phyloP scores from a whole-genome alignment of 139 green algal species.

The Limnomonas spitsbergensis region DNA sequence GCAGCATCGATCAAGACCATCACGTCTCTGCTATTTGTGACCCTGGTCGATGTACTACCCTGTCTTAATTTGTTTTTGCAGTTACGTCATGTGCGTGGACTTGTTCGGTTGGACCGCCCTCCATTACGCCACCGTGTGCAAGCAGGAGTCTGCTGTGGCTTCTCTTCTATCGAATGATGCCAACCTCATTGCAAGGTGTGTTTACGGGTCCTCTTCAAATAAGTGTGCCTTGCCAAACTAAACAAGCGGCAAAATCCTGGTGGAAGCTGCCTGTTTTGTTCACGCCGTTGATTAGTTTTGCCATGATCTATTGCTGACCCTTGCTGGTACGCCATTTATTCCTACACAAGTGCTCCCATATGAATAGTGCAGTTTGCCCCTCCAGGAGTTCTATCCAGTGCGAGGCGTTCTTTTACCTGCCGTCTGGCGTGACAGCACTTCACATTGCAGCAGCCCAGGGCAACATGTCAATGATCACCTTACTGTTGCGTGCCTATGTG shows the following conservation, averaged over 20 bases:
- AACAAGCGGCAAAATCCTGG: too few relatives aligned
- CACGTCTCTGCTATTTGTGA: too few relatives aligned
- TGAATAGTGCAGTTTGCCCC: background rate
- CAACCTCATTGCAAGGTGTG: conserved; percentile 25
- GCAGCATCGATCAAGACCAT: too few relatives aligned
- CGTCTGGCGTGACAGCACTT: conserved; percentile 25
- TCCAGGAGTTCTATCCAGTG: background rate
- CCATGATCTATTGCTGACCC: too few relatives aligned
- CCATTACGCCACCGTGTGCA: conserved; percentile 24
- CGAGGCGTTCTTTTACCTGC: conserved; percentile 16
- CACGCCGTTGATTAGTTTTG: background rate
- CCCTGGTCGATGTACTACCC: too few relatives aligned
- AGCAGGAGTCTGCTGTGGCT: conserved; percentile 6
- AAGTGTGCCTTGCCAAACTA: too few relatives aligned
- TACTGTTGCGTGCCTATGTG: conserved; percentile 32
- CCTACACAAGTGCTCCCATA: background rate
- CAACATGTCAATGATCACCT: conserved; percentile 21
- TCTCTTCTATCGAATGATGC: conserved; percentile 25
- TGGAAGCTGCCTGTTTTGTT: background rate
- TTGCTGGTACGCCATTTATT: too few relatives aligned
- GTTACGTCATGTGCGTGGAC: conserved; percentile 9
- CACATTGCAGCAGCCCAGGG: conserved; percentile 32
- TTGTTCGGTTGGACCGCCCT: conserved; percentile 22
- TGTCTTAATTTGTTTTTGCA: too few relatives aligned
- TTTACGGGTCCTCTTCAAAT: too few relatives aligned